Base-by-base conservation (phyloP, 176 grass and related monocot species). In the Pharus latifolius region DNA sequence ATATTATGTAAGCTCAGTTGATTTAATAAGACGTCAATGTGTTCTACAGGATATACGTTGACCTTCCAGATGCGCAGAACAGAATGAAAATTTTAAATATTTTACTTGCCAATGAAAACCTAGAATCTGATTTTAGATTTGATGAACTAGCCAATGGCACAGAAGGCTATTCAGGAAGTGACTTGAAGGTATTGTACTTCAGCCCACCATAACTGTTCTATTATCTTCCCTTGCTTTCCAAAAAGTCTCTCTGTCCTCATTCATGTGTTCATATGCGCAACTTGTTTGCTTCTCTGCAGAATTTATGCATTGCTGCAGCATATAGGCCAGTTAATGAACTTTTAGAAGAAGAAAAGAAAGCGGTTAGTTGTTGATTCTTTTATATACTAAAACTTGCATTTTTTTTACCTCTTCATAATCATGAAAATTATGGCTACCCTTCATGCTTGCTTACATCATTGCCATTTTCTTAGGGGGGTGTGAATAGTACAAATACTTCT, bases 271-370 rank as follows among this genome's bases (percentile, higher is more conserved):
- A 28, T 49, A 19, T 40, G 52, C 62, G 66, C 58, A 63, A 40
- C 46, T 68, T 2, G 42, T 34, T 15, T 42, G 6, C 44, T 61
- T 88, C 41, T 17, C 26, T 75, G 81, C 76, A 98, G 94, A 90
- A 98, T 74, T 57, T 98, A 22, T 98, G 89, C 52, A 56, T 90
- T 53, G 86, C 94, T 62, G 94, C 94, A 72, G 89, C 94, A 37
- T 98, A 98, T 72, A 93, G 75, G 80, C 94, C 94, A 47, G 85
- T 98, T 67, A 86, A 98, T 70, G 89, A 98, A 83, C 78, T 98
- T 78, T 67, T 93, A 42, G 86, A 85, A 49, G 87, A 83, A 78
- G 94, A 98, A 82, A 88, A 76, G 11, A 82, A 69, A 75, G 89
- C 82, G 43, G 17, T 35, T 37, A 63, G 17, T 50, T 50, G 57